Evolutionary conservation across 176 grass and related monocot species (phyloP).

Genomic region (Echinochloa phyllopogon): DNA sequence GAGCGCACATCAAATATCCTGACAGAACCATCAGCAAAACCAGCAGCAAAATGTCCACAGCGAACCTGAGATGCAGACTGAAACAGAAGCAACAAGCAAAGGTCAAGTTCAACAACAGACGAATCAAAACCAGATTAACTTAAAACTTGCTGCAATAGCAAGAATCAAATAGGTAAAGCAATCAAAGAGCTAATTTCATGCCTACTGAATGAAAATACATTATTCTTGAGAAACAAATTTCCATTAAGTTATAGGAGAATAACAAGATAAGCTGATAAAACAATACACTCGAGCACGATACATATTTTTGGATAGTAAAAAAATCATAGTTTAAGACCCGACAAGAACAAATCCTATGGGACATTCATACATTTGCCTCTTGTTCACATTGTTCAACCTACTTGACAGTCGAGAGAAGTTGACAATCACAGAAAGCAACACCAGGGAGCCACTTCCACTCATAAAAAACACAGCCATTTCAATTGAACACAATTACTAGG

Average conservation of each 20-base stretch:
- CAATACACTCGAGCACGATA: not conserved
- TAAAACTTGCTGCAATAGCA: slow-evolving; percentile 51
- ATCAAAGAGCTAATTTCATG: slow-evolving; percentile 49
- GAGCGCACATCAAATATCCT: slow-evolving; percentile 94
- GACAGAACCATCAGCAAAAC: slow-evolving; percentile 81
- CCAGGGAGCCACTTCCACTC: not conserved
- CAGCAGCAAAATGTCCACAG: slow-evolving; percentile 72
- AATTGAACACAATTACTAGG: not conserved
- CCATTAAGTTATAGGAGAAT: not conserved
- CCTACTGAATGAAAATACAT: slow-evolving; percentile 42
- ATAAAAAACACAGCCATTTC: slow-evolving; percentile 2
- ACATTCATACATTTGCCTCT: slow-evolving; percentile 24
- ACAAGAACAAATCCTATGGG: not conserved
- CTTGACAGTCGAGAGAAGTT: slow-evolving; percentile 26
- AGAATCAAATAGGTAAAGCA: slow-evolving; percentile 55
- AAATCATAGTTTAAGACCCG: not conserved
- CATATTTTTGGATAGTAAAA: not conserved
- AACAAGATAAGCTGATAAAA: not conserved
- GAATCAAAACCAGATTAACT: slow-evolving; percentile 45
- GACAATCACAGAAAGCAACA: slow-evolving; percentile 31
- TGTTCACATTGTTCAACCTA: slow-evolving; percentile 25
- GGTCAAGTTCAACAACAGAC: slow-evolving; percentile 13
- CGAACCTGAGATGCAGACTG: slow-evolving; percentile 87
- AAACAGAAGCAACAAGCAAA: slow-evolving; percentile 49
- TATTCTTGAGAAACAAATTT: slow-evolving; percentile 11